Evolutionary conservation across 2,329 filamentous ascomycete species (phyloP).

Genomic region (Lecanosticta acicola): DNA sequence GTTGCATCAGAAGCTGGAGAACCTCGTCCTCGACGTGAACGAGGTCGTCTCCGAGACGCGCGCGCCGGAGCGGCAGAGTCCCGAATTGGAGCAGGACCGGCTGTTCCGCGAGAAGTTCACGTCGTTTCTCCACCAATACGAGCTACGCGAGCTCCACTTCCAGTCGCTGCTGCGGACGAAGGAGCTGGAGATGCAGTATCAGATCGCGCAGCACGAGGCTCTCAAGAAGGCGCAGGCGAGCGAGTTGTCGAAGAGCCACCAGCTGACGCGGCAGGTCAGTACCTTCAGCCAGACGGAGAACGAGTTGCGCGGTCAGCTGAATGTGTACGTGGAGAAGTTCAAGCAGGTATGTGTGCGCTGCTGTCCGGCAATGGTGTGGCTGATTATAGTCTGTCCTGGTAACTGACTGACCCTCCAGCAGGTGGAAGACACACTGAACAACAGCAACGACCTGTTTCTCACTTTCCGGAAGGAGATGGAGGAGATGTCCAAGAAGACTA

Average conservation of each 20-base stretch:
- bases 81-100: constrained; percentile 85
- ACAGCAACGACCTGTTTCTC: constrained; percentile 93
- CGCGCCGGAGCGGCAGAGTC: constrained; percentile 67
- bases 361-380: not conserved
- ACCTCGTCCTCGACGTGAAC: constrained; percentile 76
- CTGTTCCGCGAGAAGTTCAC: constrained; percentile 80
- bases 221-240: constrained; percentile 83
- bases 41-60: constrained; percentile 84
- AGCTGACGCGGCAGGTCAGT: constrained; percentile 84
- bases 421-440: constrained; percentile 98
- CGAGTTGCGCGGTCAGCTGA: constrained; percentile 88
- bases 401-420: constrained; percentile 50
- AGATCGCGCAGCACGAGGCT: constrained; percentile 80
- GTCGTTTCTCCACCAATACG: constrained; percentile 93
- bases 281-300: constrained; percentile 95
- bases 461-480: constrained; percentile 99
- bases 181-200: constrained; percentile 89
- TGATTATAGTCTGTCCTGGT: constrained; percentile 17
- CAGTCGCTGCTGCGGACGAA: constrained; percentile 87
- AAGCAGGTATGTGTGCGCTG: constrained; percentile 68
- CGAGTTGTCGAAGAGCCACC: constrained; percentile 72
- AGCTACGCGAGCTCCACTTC: constrained; percentile 90
- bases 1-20: constrained; percentile 78
- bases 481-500: constrained; percentile 99
- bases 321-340: constrained; percentile 98